Conservation (phyloP, 225 moss, liverwort and hornwort species). For the Lunularia cruciata region DNA sequence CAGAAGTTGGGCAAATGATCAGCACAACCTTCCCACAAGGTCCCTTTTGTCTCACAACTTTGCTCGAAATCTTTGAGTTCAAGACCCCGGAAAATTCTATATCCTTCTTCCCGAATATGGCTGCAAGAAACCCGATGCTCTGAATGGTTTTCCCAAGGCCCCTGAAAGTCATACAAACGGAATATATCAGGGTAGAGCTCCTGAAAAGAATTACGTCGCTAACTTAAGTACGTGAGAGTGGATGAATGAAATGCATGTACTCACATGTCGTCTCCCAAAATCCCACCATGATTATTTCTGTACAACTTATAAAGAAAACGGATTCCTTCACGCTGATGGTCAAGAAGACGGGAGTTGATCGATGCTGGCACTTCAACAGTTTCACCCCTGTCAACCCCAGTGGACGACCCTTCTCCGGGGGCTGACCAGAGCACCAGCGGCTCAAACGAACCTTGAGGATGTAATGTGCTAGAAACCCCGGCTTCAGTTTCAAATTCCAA, state of each 20-base stretch:
- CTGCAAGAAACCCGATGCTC: slow-evolving; percentile 83
- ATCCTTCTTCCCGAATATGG: slow-evolving; percentile 61
- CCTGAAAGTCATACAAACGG: slow-evolving; percentile 44
- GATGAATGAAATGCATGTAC: neutral
- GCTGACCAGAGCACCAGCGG: slow-evolving; percentile 72
- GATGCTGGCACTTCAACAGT: slow-evolving; percentile 71
- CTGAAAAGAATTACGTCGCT: neutral
- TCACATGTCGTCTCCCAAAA: slow-evolving; percentile 94
- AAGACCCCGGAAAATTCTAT: slow-evolving; percentile 23
- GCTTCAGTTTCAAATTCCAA: slow-evolving; percentile 47
- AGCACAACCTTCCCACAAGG: slow-evolving; percentile 54
- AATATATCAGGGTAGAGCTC: neutral
- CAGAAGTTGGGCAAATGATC: slow-evolving; percentile 89
- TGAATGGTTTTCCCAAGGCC: slow-evolving; percentile 96
- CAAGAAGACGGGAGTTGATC: slow-evolving; percentile 80
- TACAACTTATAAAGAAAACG: slow-evolving; percentile 70
- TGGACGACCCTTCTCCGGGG: slow-evolving; percentile 40
- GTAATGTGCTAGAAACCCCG: slow-evolving; percentile 57
- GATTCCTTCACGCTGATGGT: slow-evolving; percentile 84
- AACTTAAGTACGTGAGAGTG: neutral
- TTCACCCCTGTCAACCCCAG: slow-evolving; percentile 24
- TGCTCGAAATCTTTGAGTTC: slow-evolving; percentile 15
- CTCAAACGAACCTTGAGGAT: slow-evolving; percentile 58
- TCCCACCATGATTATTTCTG: slow-evolving; percentile 68
- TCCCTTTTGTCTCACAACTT: slow-evolving; percentile 26